Conservation (phyloP, 371 early-diverging fungal species). For the Batkoa obscura region DNA sequence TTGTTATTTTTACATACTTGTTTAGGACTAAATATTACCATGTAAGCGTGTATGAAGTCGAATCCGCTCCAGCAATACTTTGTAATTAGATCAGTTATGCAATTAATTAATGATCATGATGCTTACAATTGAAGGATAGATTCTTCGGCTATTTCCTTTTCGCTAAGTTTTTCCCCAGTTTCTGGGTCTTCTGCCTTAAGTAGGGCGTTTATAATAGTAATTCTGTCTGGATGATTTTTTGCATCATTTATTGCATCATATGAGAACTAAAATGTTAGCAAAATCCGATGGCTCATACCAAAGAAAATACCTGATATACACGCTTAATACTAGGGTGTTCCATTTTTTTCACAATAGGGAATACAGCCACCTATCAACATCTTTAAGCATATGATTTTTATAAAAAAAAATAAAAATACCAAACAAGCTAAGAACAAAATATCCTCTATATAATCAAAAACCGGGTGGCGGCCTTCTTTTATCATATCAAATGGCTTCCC, state of each 20-base stretch:
- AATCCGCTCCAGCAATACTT: not conserved
- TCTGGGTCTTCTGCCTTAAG: not conserved
- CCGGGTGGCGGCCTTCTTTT: not conserved
- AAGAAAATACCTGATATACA: not conserved
- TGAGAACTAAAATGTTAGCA: too few relatives aligned
- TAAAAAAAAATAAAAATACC: too few relatives aligned
- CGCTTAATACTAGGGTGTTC: not conserved
- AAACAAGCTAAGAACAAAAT: not conserved
- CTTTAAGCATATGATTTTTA: too few relatives aligned
- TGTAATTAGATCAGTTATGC: not conserved
- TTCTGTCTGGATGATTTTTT: too few relatives aligned
- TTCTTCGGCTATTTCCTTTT: not conserved
- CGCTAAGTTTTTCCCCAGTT: not conserved
- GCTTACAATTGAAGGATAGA: not conserved
- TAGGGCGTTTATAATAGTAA: too few relatives aligned
- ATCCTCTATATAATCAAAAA: not conserved
- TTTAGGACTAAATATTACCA: not conserved
- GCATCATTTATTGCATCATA: too few relatives aligned
- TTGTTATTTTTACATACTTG: not conserved
- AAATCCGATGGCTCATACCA: too few relatives aligned
- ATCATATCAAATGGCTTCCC: not conserved
- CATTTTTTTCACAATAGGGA: not conserved
- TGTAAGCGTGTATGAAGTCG: not conserved
- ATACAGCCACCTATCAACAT: too few relatives aligned
- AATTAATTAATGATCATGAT: not conserved